phyloP scores from a whole-genome alignment of 2,329 filamentous ascomycete species.

The Neoarthrinium moseri region DNA sequence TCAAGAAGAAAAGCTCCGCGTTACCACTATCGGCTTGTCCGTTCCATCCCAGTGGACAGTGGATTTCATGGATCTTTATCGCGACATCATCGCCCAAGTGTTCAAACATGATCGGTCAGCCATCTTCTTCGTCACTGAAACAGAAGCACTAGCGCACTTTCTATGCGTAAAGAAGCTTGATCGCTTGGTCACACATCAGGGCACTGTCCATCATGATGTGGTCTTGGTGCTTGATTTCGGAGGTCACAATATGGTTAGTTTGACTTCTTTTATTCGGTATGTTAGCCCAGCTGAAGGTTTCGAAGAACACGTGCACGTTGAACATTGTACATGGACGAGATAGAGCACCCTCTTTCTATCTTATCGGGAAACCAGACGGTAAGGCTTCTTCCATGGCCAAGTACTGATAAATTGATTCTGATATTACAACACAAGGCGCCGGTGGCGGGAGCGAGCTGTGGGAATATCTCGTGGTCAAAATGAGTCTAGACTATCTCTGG shows the following conservation, averaged over 20 bases:
- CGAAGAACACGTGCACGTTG: slow-evolving; percentile 13
- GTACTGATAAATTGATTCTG: neutral
- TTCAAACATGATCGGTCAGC: neutral
- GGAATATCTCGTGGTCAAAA: slow-evolving; percentile 9
- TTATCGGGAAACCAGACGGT: slow-evolving; percentile 9
- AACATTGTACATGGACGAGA: slow-evolving; percentile 9
- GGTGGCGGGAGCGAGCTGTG: slow-evolving; percentile 13
- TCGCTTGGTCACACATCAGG: neutral
- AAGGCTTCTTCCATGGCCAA: neutral
- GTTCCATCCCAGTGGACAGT: slow-evolving; percentile 15
- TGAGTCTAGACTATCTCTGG: neutral
- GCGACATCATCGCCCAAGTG: slow-evolving; percentile 5
- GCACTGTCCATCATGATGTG: slow-evolving; percentile 6
- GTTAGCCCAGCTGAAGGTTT: neutral
- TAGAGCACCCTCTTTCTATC: slow-evolving; percentile 10
- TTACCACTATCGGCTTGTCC: slow-evolving; percentile 12
- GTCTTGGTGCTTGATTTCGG: slow-evolving; percentile 14
- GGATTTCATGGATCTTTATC: slow-evolving; percentile 14
- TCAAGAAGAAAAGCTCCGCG: neutral
- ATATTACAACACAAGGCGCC: slow-evolving; percentile 5
- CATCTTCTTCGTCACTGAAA: slow-evolving; percentile 12
- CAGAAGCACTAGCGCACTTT: slow-evolving; percentile 13
- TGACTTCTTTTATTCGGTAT: neutral
- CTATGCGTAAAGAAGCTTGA: slow-evolving; percentile 9
- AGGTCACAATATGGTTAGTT: slow-evolving; percentile 14